Evolutionary conservation across 2,329 filamentous ascomycete species (phyloP).

Genomic region (Chaetomium strumarium): DNA sequence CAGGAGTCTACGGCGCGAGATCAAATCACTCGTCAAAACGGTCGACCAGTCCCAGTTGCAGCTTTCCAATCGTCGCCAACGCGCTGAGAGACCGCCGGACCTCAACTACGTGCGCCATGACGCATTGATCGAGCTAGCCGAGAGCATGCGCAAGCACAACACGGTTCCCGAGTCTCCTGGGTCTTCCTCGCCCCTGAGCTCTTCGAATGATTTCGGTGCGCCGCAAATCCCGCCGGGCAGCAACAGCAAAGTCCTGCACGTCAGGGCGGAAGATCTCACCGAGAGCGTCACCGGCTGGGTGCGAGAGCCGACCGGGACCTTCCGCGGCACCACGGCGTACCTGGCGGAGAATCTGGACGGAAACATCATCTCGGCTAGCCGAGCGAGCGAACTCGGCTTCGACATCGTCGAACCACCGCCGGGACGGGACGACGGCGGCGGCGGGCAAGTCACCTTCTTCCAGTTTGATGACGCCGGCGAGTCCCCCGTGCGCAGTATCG

Average conservation of each 20-base stretch:
- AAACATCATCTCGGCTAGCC: neutral
- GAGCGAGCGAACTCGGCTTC: neutral
- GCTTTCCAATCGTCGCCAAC: neutral
- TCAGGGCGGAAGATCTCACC: neutral
- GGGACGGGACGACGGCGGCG: too few species aligned
- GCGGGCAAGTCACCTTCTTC: too few species aligned
- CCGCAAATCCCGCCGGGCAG: neutral
- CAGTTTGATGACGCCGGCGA: neutral
- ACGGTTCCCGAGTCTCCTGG: neutral
- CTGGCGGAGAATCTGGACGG: neutral
- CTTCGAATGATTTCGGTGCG: neutral
- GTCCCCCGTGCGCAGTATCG: neutral
- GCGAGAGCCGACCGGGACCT: neutral
- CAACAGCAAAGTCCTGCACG: neutral
- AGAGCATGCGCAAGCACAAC: neutral
- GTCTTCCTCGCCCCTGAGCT: neutral
- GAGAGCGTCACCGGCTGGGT: neutral
- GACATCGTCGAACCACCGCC: neutral
- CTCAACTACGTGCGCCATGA: neutral
- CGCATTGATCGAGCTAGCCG: neutral
- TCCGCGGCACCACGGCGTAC: neutral
- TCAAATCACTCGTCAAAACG: neutral
- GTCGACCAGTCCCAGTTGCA: neutral
- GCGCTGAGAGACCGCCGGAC: too few species aligned
- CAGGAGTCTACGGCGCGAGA: neutral